Base-by-base conservation (phyloP, 352 stramenopile genomes). In the Phytophthora meadii region DNA sequence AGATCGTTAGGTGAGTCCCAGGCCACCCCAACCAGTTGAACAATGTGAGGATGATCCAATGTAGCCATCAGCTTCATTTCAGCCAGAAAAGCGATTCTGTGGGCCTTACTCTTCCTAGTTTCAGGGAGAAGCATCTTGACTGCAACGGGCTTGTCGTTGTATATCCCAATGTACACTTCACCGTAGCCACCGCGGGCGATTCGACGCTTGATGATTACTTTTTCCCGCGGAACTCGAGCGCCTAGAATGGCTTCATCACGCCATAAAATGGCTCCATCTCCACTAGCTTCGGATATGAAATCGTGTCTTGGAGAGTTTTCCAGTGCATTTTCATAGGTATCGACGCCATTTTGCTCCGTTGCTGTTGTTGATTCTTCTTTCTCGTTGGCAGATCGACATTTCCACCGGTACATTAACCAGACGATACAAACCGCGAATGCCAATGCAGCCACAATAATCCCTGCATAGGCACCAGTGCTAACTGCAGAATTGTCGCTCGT, bases 111-210 rank as follows among this genome's bases (percentile, higher is more conserved):
- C 40, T 46, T 46, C n/a, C 40, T 17, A 14, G 40, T 46, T 22
- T 46, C 40, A 14, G 40, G 40, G 15, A 52, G 27, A 14, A 52
- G 15, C 45, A 52, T 52, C 22, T 52, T 52, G 12, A 52, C 12
- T 25, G 27, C 45, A 10, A 52, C 45, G 27, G 25, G 45, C 14
- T 17, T 27, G 17, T 30, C 5, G 14, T 52, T 22, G 45, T 39
- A 52, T 9, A 27, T 11, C 12, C 45, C 45, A 17, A 39, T 19
- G 45, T 52, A 52, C 14, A 52, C 45, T 39, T 52, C 45, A 12
- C 45, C 45, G 17, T 52, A 52, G 14, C 45, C 45, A 22, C 45
- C 45, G 3, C 45, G 45, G 17, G 25, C 19, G 15, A 52, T 52
- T 24, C 17, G 25, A 37, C 27, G 45, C 27, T 52, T n/a, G 14